Evolutionary conservation across 352 stramenopile species (phyloP), one percentile per base, ranked within the genome.

Genomic region (Phytophthora macrochlamydospora): DNA sequence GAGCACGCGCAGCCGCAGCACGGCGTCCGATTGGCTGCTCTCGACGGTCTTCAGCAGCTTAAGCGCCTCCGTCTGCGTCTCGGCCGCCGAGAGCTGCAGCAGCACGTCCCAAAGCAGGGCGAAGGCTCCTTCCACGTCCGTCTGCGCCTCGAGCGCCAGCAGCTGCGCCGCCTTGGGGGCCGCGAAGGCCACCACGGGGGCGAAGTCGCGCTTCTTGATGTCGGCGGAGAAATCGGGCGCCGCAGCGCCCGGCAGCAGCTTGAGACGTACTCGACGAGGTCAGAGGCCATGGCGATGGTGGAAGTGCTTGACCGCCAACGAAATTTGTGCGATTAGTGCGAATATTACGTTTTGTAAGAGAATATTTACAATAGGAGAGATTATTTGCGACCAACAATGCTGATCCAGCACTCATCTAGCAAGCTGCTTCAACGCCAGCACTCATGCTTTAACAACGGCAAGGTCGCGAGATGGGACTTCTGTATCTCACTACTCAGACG

Each of bases 211-310:
- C 73, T 91, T 91, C 69, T 92, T 89, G 48, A 90, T 83, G 48
- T 90, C 78, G 7, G 8, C 57, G 3, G 81, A 61, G 4, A 92
- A 51, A 48, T 94, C 85, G 40, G n/a, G 62, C 42, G 65, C 57
- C 31, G 62, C 45, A 5, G 69, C 64, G 56, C 78, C 61, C 49
- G 81, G 79, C 38, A 93, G 71, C 50, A 95, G 83, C 74, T 86
- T 91, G 73, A 89, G 60, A 92, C 85, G 65, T 92, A 93, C 56
- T 83, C 57, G 59, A 91, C 73, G 62, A 95, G 79, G 57, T 94
- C 77, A 55, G 82, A 74, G 45, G 65, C 69, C 69, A 77, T 78
- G 52, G 28, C 9, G 46, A 53, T 13, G 46, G 46, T 40, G 35
- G 18, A 24, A 24, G 18, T 24, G 18, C 18, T 24, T 24, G 18